phyloP scores from a whole-genome alignment of 2,329 filamentous ascomycete genomes.

The Talaromyces sp. region DNA sequence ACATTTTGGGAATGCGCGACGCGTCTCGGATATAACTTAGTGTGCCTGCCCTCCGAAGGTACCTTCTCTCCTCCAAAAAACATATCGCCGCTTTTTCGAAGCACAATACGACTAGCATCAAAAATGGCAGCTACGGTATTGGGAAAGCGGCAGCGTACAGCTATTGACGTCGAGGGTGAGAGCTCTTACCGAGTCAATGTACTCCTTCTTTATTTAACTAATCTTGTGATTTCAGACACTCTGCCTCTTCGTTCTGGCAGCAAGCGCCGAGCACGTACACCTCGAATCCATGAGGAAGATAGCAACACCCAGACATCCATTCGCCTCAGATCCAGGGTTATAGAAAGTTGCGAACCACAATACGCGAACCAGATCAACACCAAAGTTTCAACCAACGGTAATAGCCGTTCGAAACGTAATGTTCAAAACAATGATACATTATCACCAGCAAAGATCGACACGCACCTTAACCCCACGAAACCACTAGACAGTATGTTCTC shows the following conservation, averaged over 20 bases:
- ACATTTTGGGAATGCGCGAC: constrained; percentile 17
- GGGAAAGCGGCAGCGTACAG: constrained; percentile 41
- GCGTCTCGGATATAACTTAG: constrained; percentile 16
- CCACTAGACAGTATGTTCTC: constrained; percentile 29
- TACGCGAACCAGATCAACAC: constrained; percentile 25
- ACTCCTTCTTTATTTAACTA: constrained; percentile 15
- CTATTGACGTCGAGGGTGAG: constrained; percentile 39
- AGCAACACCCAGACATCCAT: constrained; percentile 23
- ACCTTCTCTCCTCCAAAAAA: constrained; percentile 20
- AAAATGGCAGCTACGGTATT: constrained; percentile 38
- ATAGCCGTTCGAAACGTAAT: constrained; percentile 47
- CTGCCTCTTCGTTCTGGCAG: constrained; percentile 37
- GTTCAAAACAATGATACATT: constrained; percentile 38
- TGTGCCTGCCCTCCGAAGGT: constrained; percentile 18
- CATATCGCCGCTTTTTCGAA: constrained; percentile 24
- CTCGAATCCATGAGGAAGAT: constrained; percentile 37
- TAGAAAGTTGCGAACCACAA: constrained; percentile 18
- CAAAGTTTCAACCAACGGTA: constrained; percentile 25
- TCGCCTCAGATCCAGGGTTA: constrained; percentile 36
- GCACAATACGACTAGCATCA: constrained; percentile 17
- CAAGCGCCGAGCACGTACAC: constrained; percentile 46
- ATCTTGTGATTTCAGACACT: constrained; percentile 19
- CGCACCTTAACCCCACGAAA: constrained; percentile 39
- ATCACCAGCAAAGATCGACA: constrained; percentile 46
- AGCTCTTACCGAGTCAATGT: constrained; percentile 16